Evolutionary conservation across 805 yeast species (phyloP), one percentile per base, ranked within the genome.

Genomic region (Kluyveromyces aestuarii): DNA sequence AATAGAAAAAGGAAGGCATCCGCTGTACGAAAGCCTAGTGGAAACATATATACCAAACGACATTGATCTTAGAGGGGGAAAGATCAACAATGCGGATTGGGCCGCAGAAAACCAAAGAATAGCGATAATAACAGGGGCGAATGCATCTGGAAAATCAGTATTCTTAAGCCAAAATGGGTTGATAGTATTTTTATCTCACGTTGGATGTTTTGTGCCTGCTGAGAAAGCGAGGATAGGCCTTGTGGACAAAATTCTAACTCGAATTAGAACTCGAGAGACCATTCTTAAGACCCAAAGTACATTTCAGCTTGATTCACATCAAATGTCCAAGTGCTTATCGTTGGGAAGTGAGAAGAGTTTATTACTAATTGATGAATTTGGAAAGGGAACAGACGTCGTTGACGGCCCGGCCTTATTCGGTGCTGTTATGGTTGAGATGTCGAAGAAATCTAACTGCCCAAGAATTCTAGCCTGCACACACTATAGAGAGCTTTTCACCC

Each of bases 201-300:
- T 77, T 37, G 82, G 83, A 1, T 74, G 77, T 27, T 77, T 61
- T 56, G 77, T 79, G 1, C 83, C 83, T 2, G 81, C 80, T 0
- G 55, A 58, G 1, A 57, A 52, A 13, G 80, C 80, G 1, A 64
- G 52, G 21, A 57, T 79, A 18, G 77, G 80, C 0, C 51, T 77
- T 2, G 74, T 73, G 1, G 79, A 77, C 54, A 71, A 70, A 47
- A 62, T 76, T 2, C 59, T 75, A 36, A 71, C 82, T 0, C 66
- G 80, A 45, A 70, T 77, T 1, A 64, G 61, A 16, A 67, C 75
- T 0, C 58, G 66, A 39, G 79, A 75, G 50, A 62, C 71, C 2
- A 51, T 73, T 0, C 60, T 67, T 1, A 73, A 54, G 57, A 68
- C 49, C 41, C 73, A 61, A 50, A 76, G 82, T 46, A 70, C 82